Evolutionary conservation across 495 filamentous ascomycete genomes (phyloP).

Genomic region (Penicillium samsonianum): DNA sequence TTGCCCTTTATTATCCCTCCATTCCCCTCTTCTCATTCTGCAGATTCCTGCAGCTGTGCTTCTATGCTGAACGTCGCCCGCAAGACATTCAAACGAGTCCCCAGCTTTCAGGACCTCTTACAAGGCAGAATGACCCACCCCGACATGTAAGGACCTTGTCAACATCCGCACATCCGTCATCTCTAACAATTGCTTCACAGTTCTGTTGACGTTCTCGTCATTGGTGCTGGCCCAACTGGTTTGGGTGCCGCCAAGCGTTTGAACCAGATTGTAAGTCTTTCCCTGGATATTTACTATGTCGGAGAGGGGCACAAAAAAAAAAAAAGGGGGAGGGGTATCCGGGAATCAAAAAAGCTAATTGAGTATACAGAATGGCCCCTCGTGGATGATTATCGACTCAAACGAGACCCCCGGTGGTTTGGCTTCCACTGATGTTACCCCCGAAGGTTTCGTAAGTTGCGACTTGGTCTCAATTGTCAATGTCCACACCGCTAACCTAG

Average conservation of each 20-base stretch:
- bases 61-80: conserved; percentile 55
- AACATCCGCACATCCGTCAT: conserved; percentile 1
- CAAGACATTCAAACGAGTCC: conserved; percentile 56
- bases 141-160: conserved; percentile 46
- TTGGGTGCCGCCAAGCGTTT: conserved; percentile 96
- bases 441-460: conserved; percentile 91
- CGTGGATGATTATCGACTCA: conserved; percentile 94
- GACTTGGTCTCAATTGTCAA: conserved; percentile 10
- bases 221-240: conserved; percentile 96
- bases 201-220: conserved; percentile 94
- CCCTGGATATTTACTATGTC: conserved; percentile 10
- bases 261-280: conserved; percentile 80
- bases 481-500: conserved; percentile 18
- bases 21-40: conserved; percentile 22
- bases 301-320: conserved; percentile 21
- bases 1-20: conserved; percentile 27
- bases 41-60: conserved; percentile 40
- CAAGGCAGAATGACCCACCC: conserved; percentile 61
- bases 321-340: conserved; percentile 27
- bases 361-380: conserved; percentile 69
- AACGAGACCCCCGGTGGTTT: conserved; percentile 95
- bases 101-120: conserved; percentile 60
- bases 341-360: conserved; percentile 10
- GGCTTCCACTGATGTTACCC: conserved; percentile 92
- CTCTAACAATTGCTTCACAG: conserved; percentile 48